Percentiles rank a stretch among this genome's conserved stretches.
Evolutionary conservation across 495 filamentous ascomycete genomes (phyloP).

Genomic region (Xylaria sp.): DNA sequence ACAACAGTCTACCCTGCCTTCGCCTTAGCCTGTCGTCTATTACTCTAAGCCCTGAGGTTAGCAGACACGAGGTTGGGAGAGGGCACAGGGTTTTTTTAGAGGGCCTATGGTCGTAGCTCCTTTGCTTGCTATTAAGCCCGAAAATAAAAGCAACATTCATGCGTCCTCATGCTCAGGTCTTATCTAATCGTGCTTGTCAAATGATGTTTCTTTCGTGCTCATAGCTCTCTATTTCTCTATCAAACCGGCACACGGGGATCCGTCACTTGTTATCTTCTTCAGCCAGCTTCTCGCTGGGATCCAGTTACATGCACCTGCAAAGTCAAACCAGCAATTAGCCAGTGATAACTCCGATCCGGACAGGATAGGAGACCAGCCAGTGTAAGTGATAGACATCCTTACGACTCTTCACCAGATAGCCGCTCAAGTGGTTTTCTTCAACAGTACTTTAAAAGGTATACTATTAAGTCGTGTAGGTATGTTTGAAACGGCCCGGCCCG

Average conservation of each 20-base stretch:
- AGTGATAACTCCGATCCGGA: neutral
- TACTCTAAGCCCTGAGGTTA: neutral
- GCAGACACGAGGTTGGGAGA: neutral
- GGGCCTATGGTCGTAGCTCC: neutral
- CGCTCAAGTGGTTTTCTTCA: neutral
- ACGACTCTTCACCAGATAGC: neutral
- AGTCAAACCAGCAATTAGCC: slow-evolving; percentile 2
- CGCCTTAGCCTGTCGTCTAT: neutral
- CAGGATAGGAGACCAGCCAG: neutral
- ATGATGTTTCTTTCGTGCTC: neutral
- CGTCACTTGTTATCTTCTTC: neutral
- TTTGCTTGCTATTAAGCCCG: neutral
- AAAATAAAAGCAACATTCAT: slow-evolving; percentile 18
- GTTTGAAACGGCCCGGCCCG: neutral
- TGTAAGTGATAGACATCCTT: neutral
- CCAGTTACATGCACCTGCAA: neutral
- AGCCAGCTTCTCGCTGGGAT: neutral
- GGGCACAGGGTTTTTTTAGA: neutral
- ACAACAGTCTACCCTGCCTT: too few species aligned
- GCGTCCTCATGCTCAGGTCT: slow-evolving; percentile 11
- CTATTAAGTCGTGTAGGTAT: neutral
- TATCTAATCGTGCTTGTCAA: neutral
- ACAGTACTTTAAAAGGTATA: neutral
- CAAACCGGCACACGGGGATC: too few species aligned
- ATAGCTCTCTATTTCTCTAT: too few species aligned